phyloP scores from a whole-genome alignment of 1,139 yeast genomes.

The Magnusiomyces magnusii region DNA sequence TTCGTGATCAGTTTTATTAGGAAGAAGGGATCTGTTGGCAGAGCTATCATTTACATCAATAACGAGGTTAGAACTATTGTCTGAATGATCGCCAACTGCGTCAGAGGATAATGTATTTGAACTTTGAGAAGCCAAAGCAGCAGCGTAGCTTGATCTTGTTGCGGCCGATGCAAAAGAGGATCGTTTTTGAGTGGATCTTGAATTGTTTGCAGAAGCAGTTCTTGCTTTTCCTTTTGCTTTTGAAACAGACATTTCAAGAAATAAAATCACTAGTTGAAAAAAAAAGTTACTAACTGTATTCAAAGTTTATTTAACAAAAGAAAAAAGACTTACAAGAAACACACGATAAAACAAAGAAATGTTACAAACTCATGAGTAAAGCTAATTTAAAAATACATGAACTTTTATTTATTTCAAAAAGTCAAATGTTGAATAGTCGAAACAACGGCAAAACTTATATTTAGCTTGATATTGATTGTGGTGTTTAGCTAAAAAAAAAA shows the following conservation, averaged over 20 bases:
- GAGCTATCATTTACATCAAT: neutral
- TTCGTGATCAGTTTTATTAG: constrained; percentile 12
- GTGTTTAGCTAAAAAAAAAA: too few relatives aligned
- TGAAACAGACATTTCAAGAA: constrained; percentile 6
- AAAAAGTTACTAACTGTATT: neutral
- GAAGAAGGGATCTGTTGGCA: constrained; percentile 9
- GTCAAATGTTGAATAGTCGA: too few relatives aligned
- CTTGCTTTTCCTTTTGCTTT: constrained; percentile 5
- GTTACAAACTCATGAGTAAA: too few relatives aligned
- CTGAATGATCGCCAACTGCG: neutral
- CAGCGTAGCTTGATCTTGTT: neutral
- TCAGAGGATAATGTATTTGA: neutral
- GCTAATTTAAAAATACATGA: too few relatives aligned
- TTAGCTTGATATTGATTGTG: too few relatives aligned
- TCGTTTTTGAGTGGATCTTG: neutral
- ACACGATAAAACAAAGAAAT: too few relatives aligned
- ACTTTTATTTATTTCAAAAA: too few relatives aligned
- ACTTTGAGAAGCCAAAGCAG: neutral
- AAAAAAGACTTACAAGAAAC: too few relatives aligned
- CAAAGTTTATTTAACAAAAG: too few relatives aligned
- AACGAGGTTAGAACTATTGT: neutral
- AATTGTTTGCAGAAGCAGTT: neutral
- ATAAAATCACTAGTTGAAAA: too few relatives aligned
- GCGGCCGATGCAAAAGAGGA: neutral
- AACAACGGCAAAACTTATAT: too few relatives aligned